phyloP scores from a whole-genome alignment of 345 rosid species.

The Eucalyptus marginata region DNA sequence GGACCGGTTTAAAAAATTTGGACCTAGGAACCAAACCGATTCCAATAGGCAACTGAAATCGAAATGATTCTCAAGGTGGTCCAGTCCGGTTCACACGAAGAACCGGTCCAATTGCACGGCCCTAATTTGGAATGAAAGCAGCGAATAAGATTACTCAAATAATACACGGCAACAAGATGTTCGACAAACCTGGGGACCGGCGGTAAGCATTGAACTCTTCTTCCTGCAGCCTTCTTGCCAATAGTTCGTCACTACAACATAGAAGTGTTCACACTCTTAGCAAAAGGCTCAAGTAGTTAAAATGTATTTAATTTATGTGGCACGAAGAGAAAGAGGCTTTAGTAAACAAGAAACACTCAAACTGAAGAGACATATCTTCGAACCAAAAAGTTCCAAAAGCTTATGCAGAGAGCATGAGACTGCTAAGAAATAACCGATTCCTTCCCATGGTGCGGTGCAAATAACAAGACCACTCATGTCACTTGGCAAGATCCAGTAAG shows the following conservation, averaged over 20 bases:
- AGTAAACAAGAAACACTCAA: not conserved
- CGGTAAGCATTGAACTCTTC: slow-evolving; percentile 68
- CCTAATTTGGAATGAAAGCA: not conserved
- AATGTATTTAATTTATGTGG: not conserved
- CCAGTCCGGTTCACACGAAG: rapidly evolving
- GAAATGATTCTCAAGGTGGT: rapidly evolving
- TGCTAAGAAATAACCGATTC: not conserved
- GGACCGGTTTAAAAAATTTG: rapidly evolving
- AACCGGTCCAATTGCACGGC: rapidly evolving
- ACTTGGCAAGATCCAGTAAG: not conserved
- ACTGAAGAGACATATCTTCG: not conserved
- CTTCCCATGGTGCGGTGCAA: not conserved
- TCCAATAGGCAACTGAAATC: rapidly evolving
- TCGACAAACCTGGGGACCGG: slow-evolving; percentile 61
- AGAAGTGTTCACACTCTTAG: not conserved
- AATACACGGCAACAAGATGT: not conserved
- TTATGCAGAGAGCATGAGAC: not conserved
- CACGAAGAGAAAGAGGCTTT: not conserved
- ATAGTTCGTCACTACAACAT: slow-evolving; percentile 32
- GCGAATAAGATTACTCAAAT: not conserved
- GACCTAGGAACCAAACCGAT: too few relatives aligned
- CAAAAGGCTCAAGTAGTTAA: not conserved
- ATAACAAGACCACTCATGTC: not conserved
- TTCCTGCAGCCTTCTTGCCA: slow-evolving; percentile 86
- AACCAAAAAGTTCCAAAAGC: not conserved